Percentiles rank a stretch among this genome's conserved stretches.
Evolutionary conservation across 164 flowering plant species (phyloP).

Genomic region (Dillenia suffruticosa): DNA sequence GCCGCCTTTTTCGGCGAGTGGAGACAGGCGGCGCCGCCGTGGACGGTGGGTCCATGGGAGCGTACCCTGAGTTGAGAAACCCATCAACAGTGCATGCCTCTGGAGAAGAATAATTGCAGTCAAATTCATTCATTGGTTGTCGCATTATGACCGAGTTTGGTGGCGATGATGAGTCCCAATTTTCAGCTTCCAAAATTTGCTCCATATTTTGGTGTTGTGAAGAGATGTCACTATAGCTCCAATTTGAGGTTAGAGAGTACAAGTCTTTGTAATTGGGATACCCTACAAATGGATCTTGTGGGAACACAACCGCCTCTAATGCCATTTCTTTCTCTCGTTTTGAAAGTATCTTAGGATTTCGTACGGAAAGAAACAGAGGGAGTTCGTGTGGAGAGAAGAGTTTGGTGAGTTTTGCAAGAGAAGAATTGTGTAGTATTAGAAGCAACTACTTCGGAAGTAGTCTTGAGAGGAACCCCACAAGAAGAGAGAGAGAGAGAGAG

Average conservation of each 20-base stretch:
- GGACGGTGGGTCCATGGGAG: slow-evolving; percentile 4
- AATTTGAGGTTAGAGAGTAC: slow-evolving; percentile 18
- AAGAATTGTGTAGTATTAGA: not conserved
- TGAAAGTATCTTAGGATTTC: slow-evolving; percentile 9
- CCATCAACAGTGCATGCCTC: slow-evolving; percentile 16
- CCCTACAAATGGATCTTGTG: slow-evolving; percentile 33
- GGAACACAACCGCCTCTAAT: slow-evolving; percentile 58
- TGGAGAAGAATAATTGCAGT: slow-evolving; percentile 30
- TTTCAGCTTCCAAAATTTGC: slow-evolving; percentile 11
- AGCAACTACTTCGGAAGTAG: not conserved
- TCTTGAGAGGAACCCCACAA: slow-evolving; percentile 4
- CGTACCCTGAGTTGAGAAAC: slow-evolving; percentile 6
- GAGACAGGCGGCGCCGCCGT: slow-evolving; percentile 6
- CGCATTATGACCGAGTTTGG: slow-evolving; percentile 7
- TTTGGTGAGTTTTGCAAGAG: not conserved
- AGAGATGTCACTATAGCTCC: slow-evolving; percentile 17
- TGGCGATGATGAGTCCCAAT: slow-evolving; percentile 25
- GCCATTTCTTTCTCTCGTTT: slow-evolving; percentile 38
- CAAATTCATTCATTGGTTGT: slow-evolving; percentile 33
- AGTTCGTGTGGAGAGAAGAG: not conserved
- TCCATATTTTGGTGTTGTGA: slow-evolving; percentile 19
- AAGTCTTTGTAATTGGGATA: slow-evolving; percentile 33
- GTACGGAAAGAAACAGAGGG: not conserved
- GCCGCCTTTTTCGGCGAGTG: slow-evolving; percentile 31
- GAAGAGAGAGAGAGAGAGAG: slow-evolving; percentile 5